These are phyloP conservation scores for Cutaneotrichosporon sp. DNA, from an alignment of 1,284 basidiomycete species.

Conservation along the genomic window DNA sequence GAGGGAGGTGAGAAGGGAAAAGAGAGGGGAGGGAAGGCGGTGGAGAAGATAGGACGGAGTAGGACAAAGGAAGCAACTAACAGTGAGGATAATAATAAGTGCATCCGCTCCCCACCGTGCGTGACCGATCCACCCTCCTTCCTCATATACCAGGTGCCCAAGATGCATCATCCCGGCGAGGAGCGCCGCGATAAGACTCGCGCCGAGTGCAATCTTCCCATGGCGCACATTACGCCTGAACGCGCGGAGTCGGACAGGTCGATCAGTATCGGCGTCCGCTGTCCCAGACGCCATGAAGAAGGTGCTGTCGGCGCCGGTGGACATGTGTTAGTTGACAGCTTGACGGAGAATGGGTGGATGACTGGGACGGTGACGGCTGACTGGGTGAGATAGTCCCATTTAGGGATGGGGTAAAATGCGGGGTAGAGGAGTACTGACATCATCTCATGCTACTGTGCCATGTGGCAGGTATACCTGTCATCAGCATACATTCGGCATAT, in stretches of 20 bases:
- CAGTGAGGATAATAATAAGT: conserved; percentile 8
- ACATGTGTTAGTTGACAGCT: not conserved
- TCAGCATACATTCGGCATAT: not conserved
- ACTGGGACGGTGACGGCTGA: no score
- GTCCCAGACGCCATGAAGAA: conserved; percentile 1
- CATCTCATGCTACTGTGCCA: not conserved
- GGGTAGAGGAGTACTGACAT: not conserved
- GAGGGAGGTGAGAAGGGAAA: no score
- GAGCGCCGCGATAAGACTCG: not conserved
- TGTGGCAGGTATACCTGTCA: not conserved
- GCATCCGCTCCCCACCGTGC: conserved; percentile 14
- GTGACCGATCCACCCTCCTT: not conserved
- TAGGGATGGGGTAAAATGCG: not conserved
- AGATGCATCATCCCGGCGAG: not conserved
- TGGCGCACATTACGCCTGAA: conserved; percentile 20
- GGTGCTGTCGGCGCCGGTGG: not conserved
- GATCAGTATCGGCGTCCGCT: conserved; percentile 10
- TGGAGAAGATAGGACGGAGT: no score
- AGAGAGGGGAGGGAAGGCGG: no score
- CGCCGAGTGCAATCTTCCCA: conserved; percentile 14
- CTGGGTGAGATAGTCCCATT: no score
- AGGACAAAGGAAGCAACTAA: not conserved
- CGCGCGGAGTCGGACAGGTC: conserved; percentile 12
- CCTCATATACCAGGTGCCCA: not conserved
- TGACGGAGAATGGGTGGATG: no score